phyloP scores from a whole-genome alignment of 208 protist genomes.

The Leishmania arabica region DNA sequence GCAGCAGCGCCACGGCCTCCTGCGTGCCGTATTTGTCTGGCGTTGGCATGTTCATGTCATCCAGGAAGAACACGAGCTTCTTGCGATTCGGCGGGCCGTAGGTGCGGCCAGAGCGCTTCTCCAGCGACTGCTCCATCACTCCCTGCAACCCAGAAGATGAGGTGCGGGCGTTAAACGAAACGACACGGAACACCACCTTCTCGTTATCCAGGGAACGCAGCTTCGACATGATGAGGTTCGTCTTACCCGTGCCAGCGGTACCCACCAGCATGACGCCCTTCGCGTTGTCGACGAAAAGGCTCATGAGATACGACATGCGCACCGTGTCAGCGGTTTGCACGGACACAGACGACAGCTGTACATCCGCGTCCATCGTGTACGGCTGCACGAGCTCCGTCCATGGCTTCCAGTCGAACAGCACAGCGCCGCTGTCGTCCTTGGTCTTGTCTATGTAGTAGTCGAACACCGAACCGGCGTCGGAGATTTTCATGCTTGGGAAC shows the following conservation, averaged over 20 bases:
- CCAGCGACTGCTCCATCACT: conserved; percentile 96
- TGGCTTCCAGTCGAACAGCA: conserved; percentile 88
- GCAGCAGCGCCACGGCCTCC: conserved; percentile 96
- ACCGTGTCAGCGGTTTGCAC: conserved; percentile 96
- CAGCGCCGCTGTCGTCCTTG: conserved; percentile 80
- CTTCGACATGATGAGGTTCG: conserved; percentile 97
- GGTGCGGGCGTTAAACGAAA: conserved; percentile 97
- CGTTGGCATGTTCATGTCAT: conserved; percentile 99
- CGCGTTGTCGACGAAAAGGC: conserved; percentile 93
- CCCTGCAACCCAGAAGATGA: conserved; percentile 93
- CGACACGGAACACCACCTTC: conserved; percentile 91
- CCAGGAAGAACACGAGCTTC: conserved; percentile 98
- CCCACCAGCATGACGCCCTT: conserved; percentile 97
- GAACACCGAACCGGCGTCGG: conserved; percentile 93
- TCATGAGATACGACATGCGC: conserved; percentile 95
- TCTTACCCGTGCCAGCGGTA: conserved; percentile 97
- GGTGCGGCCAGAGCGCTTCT: conserved; percentile 96
- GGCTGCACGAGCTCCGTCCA: conserved; percentile 94
- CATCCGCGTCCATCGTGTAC: conserved; percentile 90
- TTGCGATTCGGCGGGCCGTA: conserved; percentile 97
- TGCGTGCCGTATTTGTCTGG: conserved; percentile 99
- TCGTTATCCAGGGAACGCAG: conserved; percentile 92
- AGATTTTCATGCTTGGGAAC: conserved; percentile 93
- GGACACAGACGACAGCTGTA: conserved; percentile 91
- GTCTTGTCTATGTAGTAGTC: conserved; percentile 96